Base-by-base conservation (phyloP, 2,329 filamentous ascomycete species). In the Penicillium sp. region DNA sequence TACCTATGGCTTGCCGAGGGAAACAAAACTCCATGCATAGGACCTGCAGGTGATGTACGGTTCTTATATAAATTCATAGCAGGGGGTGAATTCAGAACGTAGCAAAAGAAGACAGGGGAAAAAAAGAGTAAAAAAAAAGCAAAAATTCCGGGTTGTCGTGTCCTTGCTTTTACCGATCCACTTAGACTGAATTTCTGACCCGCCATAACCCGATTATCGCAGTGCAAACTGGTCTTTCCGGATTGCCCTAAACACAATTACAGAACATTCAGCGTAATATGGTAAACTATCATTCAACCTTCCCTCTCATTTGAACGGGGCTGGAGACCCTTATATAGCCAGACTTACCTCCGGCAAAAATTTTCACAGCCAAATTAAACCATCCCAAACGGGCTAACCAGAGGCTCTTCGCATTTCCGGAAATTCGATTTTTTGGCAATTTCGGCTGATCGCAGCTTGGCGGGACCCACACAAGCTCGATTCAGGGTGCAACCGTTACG, bases 381-480 rank as follows among this genome's bases (percentile, higher is more conserved):
- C 17, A 3, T 37, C 55, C 55, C 37, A 54, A 57, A 31, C 25
- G 35, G 50, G 54, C 45, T 33, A 53, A 48, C 54, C 40, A 43
- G 62, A 61, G 63, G 63, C 63, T 65, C 60, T 62, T 50, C 21
- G 50, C 57, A 51, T 53, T 41, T 54, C 49, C 43, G 41, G 53
- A 57, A 59, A 57, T 49, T 56, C 50, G 56, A 59, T 47, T 60
- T 50, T 50, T 60, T 54, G 38, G 52, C 59, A 60, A 65, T 60
- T 47, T 59, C 58, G 64, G 63, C 58, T 60, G 63, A 59, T 65
- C 61, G 58, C 63, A 64, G 57, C 61, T 65, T 67, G 64, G 65
- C 64, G 48, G 48, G 65, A 67, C 65, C 65, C 64, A 67, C 65
- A 67, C 54, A 61, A 67, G 65, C 65, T 67, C 58, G 56, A 62